These are phyloP conservation scores for Talaromyces proteolyticus DNA, from an alignment of 495 filamentous ascomycete genomes.

Conservation along the genomic window DNA sequence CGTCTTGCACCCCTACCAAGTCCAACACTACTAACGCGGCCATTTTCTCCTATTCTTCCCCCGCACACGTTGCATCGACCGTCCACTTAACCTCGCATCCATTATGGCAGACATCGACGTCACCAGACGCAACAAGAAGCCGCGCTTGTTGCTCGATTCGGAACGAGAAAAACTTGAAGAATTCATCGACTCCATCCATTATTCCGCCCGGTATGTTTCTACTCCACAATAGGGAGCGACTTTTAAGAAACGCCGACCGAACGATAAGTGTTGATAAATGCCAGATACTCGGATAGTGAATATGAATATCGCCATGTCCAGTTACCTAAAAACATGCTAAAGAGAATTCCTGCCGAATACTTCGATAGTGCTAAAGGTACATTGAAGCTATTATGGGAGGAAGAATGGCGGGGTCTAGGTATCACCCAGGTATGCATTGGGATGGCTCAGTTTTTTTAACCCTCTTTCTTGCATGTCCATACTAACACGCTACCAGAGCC, in stretches of 20 bases:
- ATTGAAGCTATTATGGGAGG: constrained; percentile 94
- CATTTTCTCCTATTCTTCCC: neutral
- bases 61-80: neutral
- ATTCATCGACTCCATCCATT: constrained; percentile 88
- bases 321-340: constrained; percentile 95
- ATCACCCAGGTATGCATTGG: constrained; percentile 75
- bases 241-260: constrained; percentile 2
- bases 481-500: constrained; percentile 51
- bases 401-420: constrained; percentile 93
- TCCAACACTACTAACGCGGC: neutral
- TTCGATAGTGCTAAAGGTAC: constrained; percentile 87
- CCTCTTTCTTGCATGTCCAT: neutral
- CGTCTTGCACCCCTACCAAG: no score
- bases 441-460: neutral
- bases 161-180: constrained; percentile 83
- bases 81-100: neutral
- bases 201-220: constrained; percentile 74
- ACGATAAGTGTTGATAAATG: no score
- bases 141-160: constrained; percentile 70
- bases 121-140: constrained; percentile 74
- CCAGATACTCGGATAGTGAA: constrained; percentile 83
- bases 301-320: constrained; percentile 96
- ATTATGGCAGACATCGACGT: constrained; percentile 60
- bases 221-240: neutral
- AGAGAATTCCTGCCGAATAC: constrained; percentile 92